Percentiles rank a stretch among this genome's conserved stretches.
These are phyloP conservation scores for Cladophialophora immunda DNA, from an alignment of 2,329 filamentous ascomycete species.

Conservation along the genomic window DNA sequence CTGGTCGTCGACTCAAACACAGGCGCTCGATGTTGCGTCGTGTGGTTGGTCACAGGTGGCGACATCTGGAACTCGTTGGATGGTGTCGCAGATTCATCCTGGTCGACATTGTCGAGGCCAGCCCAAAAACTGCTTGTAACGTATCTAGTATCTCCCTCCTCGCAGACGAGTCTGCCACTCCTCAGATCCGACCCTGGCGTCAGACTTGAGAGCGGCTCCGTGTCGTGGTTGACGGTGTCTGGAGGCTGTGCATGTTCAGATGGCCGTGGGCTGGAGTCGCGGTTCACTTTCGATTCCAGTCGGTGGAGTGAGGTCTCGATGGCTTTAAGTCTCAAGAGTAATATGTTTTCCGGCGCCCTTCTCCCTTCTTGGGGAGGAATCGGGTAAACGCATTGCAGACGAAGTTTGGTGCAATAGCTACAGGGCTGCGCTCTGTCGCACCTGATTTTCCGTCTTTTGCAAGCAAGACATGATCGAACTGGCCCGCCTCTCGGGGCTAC, in stretches of 20 bases:
- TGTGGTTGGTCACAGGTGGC: not conserved
- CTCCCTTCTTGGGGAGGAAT: conserved; percentile 37
- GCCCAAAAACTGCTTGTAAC: conserved; percentile 70
- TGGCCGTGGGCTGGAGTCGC: not conserved
- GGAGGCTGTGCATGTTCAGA: not conserved
- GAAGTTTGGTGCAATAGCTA: conserved; percentile 62
- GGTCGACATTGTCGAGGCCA: conserved; percentile 63
- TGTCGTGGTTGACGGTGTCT: too few species aligned
- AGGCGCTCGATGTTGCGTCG: not conserved
- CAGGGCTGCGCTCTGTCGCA: conserved; percentile 80
- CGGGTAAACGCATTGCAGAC: conserved; percentile 46
- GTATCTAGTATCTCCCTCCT: conserved; percentile 66
- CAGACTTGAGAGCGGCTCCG: not conserved
- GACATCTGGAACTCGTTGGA: not conserved
- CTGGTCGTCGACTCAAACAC: conserved; percentile 2
- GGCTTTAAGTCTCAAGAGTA: conserved; percentile 20
- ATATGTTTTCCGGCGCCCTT: conserved; percentile 14
- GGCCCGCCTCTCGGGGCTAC: too few species aligned
- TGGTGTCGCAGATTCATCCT: not conserved
- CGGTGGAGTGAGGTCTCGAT: conserved; percentile 22
- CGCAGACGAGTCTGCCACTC: conserved; percentile 63
- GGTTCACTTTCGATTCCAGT: conserved; percentile 12
- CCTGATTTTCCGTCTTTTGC: conserved; percentile 77
- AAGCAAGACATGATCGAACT: conserved; percentile 53
- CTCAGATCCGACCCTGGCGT: not conserved